Evolutionary conservation across 2,329 filamentous ascomycete genomes (phyloP).

Genomic region (Ilyonectria robusta): DNA sequence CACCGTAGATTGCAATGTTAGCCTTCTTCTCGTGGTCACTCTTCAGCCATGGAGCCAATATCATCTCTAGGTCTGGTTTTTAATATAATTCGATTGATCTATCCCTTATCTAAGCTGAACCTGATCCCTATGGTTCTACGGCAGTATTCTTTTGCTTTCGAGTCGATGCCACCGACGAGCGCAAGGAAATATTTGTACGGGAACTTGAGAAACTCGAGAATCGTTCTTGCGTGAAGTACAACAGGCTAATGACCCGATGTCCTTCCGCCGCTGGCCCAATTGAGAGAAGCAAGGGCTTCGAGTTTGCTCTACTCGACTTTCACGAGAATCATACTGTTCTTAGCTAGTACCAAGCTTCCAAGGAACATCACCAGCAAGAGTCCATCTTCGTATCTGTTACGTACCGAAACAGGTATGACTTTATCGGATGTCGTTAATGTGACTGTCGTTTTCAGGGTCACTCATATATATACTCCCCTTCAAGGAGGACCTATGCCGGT

Average conservation of each 20-base stretch:
- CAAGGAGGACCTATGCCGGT: slow-evolving; percentile 30
- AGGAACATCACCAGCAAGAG: slow-evolving; percentile 25
- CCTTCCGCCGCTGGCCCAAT: slow-evolving; percentile 26
- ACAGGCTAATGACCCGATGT: slow-evolving; percentile 24
- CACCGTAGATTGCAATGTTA: no score
- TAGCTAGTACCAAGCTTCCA: slow-evolving; percentile 26
- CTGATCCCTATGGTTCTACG: no score
- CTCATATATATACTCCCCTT: slow-evolving; percentile 30
- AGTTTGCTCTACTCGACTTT: slow-evolving; percentile 29
- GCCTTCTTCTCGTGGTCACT: no score
- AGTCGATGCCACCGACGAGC: slow-evolving; percentile 27
- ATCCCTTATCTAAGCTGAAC: no score
- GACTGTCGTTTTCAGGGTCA: slow-evolving; percentile 17
- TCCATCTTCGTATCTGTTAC: no score
- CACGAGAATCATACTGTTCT: slow-evolving; percentile 27
- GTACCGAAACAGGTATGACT: no score
- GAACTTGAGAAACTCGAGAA: slow-evolving; percentile 28
- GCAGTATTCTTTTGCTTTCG: slow-evolving; percentile 18
- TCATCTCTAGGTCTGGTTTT: no score
- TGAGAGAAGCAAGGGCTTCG: slow-evolving; percentile 30
- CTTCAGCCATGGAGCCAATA: no score
- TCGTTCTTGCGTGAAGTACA: slow-evolving; percentile 27
- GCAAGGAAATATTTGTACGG: slow-evolving; percentile 24
- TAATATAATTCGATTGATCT: no score
- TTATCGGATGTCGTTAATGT: no score